Conservation (phyloP, 2,329 filamentous ascomycete species). For the Aspergillus sp. region DNA sequence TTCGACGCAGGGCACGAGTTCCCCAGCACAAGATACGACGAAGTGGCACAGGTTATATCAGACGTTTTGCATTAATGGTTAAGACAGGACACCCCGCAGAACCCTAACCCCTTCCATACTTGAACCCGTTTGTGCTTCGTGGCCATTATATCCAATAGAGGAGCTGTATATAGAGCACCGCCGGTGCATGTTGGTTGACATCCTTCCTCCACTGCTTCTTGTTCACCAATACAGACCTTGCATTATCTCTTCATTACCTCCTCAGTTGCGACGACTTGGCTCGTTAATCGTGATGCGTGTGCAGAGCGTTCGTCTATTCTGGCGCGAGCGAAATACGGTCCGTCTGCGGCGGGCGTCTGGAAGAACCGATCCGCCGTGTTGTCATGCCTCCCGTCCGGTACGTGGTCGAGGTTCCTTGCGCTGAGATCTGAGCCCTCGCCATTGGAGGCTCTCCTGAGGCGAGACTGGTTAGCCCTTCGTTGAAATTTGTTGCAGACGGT, state of each 20-base stretch:
- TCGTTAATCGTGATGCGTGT: slow-evolving; percentile 21
- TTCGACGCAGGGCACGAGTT: slow-evolving; percentile 62
- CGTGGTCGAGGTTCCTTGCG: slow-evolving; percentile 18
- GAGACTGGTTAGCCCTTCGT: no score
- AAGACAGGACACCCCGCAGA: no score
- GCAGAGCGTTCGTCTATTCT: slow-evolving; percentile 22
- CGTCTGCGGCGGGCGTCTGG: slow-evolving; percentile 18
- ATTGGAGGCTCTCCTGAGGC: slow-evolving; percentile 10
- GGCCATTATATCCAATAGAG: slow-evolving; percentile 4
- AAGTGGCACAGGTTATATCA: slow-evolving; percentile 47
- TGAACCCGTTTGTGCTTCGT: not conserved
- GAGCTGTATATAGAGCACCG: slow-evolving; percentile 6
- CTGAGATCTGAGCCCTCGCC: slow-evolving; percentile 17
- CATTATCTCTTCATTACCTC: slow-evolving; percentile 17
- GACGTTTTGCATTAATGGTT: slow-evolving; percentile 25
- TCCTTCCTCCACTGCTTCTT: no score
- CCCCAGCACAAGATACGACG: slow-evolving; percentile 51
- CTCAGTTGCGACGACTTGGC: slow-evolving; percentile 21
- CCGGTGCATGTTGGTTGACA: no score
- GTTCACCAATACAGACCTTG: slow-evolving; percentile 3
- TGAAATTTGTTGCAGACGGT: not conserved
- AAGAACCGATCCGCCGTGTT: slow-evolving; percentile 19
- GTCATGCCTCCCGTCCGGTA: slow-evolving; percentile 15
- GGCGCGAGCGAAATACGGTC: slow-evolving; percentile 23
- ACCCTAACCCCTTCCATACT: not conserved